These are phyloP conservation scores for Echites panduratus DNA, from an alignment of 257 asterid genomes.

Conservation along the genomic window DNA sequence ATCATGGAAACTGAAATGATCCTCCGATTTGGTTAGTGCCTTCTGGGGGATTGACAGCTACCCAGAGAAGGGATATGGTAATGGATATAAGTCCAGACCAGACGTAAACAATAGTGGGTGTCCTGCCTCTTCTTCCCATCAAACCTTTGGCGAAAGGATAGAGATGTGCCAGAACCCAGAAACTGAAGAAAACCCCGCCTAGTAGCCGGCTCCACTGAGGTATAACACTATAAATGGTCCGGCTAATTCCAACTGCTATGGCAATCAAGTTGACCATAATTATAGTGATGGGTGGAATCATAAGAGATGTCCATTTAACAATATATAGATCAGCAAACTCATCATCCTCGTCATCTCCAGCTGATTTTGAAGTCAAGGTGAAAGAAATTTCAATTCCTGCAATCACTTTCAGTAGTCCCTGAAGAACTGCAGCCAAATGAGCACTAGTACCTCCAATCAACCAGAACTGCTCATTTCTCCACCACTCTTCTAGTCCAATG, in stretches of 20 bases:
- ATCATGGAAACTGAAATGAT: conserved; percentile 62
- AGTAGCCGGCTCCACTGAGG: conserved; percentile 70
- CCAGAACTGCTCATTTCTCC: conserved; percentile 76
- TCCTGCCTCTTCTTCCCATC: conserved; percentile 67
- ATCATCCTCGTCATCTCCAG: conserved; percentile 60
- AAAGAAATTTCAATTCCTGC: conserved; percentile 76
- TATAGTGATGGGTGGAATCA: conserved; percentile 66
- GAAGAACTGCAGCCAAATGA: conserved; percentile 66
- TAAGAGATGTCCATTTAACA: conserved; percentile 63
- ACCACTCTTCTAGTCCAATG: conserved; percentile 64
- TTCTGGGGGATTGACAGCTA: conserved; percentile 58
- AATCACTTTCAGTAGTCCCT: conserved; percentile 51
- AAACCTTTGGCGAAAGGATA: conserved; percentile 70
- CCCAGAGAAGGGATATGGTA: conserved; percentile 68
- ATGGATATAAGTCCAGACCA: conserved; percentile 72
- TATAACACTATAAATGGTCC: conserved; percentile 57
- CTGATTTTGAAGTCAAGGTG: conserved; percentile 64
- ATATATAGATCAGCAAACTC: conserved; percentile 57
- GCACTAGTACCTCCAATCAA: conserved; percentile 72
- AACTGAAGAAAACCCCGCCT: conserved; percentile 70
- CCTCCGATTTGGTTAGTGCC: conserved; percentile 62
- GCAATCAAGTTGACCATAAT: conserved; percentile 66
- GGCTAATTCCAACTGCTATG: conserved; percentile 60
- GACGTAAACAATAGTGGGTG: conserved; percentile 58
- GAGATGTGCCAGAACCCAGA: conserved; percentile 70